phyloP scores from a whole-genome alignment of 2,329 filamentous ascomycete species.

The Leptographium lundbergii region DNA sequence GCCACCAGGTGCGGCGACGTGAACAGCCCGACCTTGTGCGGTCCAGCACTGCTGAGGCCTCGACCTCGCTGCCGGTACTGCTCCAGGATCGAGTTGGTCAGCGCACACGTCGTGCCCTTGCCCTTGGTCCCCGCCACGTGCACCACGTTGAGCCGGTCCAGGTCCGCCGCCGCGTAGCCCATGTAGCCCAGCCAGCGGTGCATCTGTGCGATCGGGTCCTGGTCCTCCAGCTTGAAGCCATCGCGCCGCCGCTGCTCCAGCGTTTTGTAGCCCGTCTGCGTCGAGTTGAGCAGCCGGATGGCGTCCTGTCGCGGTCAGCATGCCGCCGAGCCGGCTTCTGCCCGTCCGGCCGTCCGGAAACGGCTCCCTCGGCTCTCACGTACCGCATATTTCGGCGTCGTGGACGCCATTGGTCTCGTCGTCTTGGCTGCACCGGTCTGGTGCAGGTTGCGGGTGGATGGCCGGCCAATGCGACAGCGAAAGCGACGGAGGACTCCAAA shows the following conservation, averaged over 20 bases:
- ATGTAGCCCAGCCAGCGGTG: constrained; percentile 62
- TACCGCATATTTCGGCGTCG: constrained; percentile 1
- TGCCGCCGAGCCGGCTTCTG: too few species aligned
- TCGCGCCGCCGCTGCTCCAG: constrained; percentile 68
- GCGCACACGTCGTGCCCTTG: constrained; percentile 62
- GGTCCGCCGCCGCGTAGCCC: constrained; percentile 50
- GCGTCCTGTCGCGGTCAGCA: constrained; percentile 50
- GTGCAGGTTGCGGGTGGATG: not conserved
- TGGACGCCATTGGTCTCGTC: not conserved
- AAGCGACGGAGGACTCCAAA: not conserved
- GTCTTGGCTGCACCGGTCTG: not conserved
- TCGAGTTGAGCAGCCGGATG: constrained; percentile 70
- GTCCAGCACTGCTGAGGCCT: constrained; percentile 13
- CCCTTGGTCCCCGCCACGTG: constrained; percentile 68
- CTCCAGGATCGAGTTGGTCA: constrained; percentile 48
- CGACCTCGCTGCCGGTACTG: constrained; percentile 27
- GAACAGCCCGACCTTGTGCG: constrained; percentile 46
- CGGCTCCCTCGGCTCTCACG: not conserved
- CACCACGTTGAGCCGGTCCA: constrained; percentile 51
- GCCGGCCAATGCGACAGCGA: not conserved
- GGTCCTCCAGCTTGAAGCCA: constrained; percentile 49
- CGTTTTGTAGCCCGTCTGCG: constrained; percentile 77
- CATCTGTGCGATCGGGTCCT: constrained; percentile 59
- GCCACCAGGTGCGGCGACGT: constrained; percentile 57
- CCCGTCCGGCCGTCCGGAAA: not conserved